phyloP scores from a whole-genome alignment of 495 filamentous ascomycete genomes.

The Astrothelium subdiscretum region DNA sequence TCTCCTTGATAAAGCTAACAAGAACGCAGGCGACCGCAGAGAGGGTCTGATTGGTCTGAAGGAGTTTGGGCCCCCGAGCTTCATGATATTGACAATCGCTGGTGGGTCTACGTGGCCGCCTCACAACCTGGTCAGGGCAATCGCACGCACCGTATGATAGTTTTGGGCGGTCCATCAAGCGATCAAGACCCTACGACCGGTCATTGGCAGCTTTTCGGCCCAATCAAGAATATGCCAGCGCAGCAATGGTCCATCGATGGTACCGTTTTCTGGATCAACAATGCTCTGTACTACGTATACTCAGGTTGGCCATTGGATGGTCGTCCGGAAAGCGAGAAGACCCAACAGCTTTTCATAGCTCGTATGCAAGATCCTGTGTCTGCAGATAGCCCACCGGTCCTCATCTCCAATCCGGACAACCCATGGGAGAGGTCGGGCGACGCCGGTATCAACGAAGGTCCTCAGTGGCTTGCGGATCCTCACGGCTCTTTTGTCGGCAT shows the following conservation, averaged over 20 bases:
- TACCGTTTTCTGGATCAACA: slow-evolving; percentile 21
- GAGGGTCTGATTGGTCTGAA: slow-evolving; percentile 14
- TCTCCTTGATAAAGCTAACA: neutral
- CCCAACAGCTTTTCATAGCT: slow-evolving; percentile 25
- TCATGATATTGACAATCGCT: slow-evolving; percentile 21
- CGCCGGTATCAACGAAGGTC: slow-evolving; percentile 26
- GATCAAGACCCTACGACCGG: slow-evolving; percentile 9
- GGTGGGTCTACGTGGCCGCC: slow-evolving; percentile 28
- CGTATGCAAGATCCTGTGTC: slow-evolving; percentile 16
- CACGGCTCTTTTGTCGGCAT: slow-evolving; percentile 21
- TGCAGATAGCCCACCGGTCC: slow-evolving; percentile 6
- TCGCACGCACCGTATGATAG: slow-evolving; percentile 22
- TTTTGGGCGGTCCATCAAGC: slow-evolving; percentile 22
- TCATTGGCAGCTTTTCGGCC: slow-evolving; percentile 21
- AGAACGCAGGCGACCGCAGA: slow-evolving; percentile 13
- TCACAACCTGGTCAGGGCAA: slow-evolving; percentile 20
- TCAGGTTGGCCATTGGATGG: slow-evolving; percentile 25
- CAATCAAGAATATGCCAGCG: slow-evolving; percentile 19
- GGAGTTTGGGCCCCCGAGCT: slow-evolving; percentile 29
- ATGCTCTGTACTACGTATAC: slow-evolving; percentile 22
- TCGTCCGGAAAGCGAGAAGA: slow-evolving; percentile 8
- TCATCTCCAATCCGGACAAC: slow-evolving; percentile 19
- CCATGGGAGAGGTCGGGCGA: slow-evolving; percentile 21
- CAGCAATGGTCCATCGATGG: slow-evolving; percentile 29
- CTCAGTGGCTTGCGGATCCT: slow-evolving; percentile 22